These are phyloP conservation scores for Lactuca saligna DNA, from an alignment of 129 eudicot species.

Conservation along the genomic window DNA sequence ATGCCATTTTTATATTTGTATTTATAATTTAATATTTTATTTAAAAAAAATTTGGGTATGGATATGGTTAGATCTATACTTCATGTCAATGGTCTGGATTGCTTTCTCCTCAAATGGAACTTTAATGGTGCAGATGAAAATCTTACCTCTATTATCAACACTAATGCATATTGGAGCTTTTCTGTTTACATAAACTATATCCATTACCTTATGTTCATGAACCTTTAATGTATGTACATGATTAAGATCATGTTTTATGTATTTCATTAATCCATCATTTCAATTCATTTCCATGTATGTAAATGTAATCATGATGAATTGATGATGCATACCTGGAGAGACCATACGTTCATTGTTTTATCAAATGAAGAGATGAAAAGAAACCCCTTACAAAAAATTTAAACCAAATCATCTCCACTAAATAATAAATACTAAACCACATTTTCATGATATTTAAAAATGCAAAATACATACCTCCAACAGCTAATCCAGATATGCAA, in stretches of 20 bases:
- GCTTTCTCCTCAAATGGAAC: slow-evolving; percentile 58
- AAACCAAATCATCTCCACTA: neutral
- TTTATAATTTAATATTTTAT: neutral
- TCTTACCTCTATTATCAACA: slow-evolving; percentile 82
- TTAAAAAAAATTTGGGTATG: slow-evolving; percentile 59
- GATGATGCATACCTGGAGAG: slow-evolving; percentile 44
- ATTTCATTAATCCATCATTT: slow-evolving; percentile 14
- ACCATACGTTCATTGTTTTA: slow-evolving; percentile 82
- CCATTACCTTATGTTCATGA: slow-evolving; percentile 82
- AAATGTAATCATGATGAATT: too few species aligned
- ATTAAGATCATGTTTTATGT: slow-evolving; percentile 47
- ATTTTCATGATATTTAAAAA: too few species aligned
- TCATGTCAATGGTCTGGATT: slow-evolving; percentile 47
- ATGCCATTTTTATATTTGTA: slow-evolving; percentile 13
- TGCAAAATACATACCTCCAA: slow-evolving; percentile 56
- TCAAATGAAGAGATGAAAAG: slow-evolving; percentile 86
- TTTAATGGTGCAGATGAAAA: slow-evolving; percentile 58
- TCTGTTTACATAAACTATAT: slow-evolving; percentile 57
- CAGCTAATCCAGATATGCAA: slow-evolving; percentile 65
- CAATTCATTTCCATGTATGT: too few species aligned
- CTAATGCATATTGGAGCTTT: slow-evolving; percentile 78
- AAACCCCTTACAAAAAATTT: slow-evolving; percentile 59
- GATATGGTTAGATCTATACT: slow-evolving; percentile 50
- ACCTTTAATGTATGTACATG: slow-evolving; percentile 77
- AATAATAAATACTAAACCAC: too few species aligned